These are phyloP conservation scores for Rhizopogon vinicolor DNA, from an alignment of 768 basidiomycete genomes.

Conservation along the genomic window DNA sequence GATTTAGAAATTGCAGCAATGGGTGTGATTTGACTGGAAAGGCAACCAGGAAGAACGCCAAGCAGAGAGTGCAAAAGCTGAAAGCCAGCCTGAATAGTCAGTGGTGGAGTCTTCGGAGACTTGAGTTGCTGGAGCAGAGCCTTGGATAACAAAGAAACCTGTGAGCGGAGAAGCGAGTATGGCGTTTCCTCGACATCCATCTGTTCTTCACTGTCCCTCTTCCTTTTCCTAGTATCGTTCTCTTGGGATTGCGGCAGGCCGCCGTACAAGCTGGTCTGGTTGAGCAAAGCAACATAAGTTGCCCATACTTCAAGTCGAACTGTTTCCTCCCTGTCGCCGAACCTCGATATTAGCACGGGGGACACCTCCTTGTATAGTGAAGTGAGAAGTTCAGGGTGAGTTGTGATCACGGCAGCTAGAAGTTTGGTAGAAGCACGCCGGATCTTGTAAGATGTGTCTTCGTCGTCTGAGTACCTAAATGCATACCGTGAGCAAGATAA, in stretches of 20 bases:
- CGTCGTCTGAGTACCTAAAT: conserved; percentile 90
- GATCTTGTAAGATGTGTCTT: conserved; percentile 97
- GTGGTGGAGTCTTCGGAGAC: conserved; percentile 68
- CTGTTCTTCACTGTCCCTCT: conserved; percentile 69
- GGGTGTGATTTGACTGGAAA: conserved; percentile 61
- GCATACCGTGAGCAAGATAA: neutral
- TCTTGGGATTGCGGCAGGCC: conserved; percentile 52
- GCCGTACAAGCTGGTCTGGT: conserved; percentile 80
- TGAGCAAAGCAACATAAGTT: conserved; percentile 77
- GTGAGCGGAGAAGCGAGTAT: conserved; percentile 61
- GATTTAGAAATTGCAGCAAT: conserved; percentile 62
- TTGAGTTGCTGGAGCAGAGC: conserved; percentile 83
- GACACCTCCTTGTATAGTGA: conserved; percentile 82
- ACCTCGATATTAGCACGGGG: conserved; percentile 84
- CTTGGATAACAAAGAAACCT: conserved; percentile 77
- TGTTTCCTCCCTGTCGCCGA: conserved; percentile 92
- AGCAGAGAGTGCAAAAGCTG: conserved; percentile 71
- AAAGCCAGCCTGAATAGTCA: conserved; percentile 85
- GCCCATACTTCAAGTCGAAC: conserved; percentile 91
- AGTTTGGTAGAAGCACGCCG: conserved; percentile 92
- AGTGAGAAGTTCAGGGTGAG: conserved; percentile 82
- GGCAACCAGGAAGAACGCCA: conserved; percentile 76
- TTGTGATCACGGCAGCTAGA: conserved; percentile 77
- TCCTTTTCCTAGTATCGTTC: conserved; percentile 55
- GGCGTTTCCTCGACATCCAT: conserved; percentile 77